These are phyloP conservation scores for Sporothrix pseudoabietina DNA, from an alignment of 2,329 filamentous ascomycete genomes.

Conservation along the genomic window DNA sequence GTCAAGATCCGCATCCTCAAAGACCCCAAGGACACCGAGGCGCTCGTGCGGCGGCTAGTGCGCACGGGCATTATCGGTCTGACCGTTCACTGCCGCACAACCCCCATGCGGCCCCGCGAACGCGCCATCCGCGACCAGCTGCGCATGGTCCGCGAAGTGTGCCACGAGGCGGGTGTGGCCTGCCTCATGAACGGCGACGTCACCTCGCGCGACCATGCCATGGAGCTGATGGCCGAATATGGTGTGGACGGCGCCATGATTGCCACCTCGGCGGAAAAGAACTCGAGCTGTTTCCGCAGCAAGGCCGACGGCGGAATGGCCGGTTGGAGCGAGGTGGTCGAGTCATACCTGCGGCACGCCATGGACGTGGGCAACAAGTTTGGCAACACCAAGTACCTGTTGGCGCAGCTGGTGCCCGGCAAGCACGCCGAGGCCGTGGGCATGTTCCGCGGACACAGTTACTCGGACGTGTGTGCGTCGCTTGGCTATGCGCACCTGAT, in stretches of 20 bases:
- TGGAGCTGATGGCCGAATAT: constrained; percentile 72
- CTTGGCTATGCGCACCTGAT: constrained; percentile 64
- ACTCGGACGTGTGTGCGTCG: constrained; percentile 66
- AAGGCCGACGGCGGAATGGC: constrained; percentile 68
- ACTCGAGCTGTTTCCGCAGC: constrained; percentile 81
- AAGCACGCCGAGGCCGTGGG: constrained; percentile 65
- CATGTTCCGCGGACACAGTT: constrained; percentile 69
- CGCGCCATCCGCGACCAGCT: constrained; percentile 84
- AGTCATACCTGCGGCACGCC: constrained; percentile 70
- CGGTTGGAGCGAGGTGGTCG: constrained; percentile 75
- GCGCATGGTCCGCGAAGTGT: constrained; percentile 78
- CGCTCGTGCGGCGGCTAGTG: constrained; percentile 75
- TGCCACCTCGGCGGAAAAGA: constrained; percentile 86
- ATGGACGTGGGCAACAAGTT: constrained; percentile 83
- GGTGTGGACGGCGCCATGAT: constrained; percentile 97
- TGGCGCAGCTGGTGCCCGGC: constrained; percentile 83
- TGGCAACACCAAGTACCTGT: constrained; percentile 89
- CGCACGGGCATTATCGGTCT: constrained; percentile 88
- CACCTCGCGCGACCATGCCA: constrained; percentile 69
- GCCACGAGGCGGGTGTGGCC: constrained; percentile 81
- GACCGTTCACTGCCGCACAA: constrained; percentile 93
- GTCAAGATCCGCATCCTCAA: constrained; percentile 94
- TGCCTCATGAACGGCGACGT: constrained; percentile 98
- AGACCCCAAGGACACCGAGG: constrained; percentile 72
- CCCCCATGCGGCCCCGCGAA: constrained; percentile 90